Evolutionary conservation across 257 asterid species (phyloP), one percentile per base, ranked within the genome.

Genomic region (Fraxinus anomala): DNA sequence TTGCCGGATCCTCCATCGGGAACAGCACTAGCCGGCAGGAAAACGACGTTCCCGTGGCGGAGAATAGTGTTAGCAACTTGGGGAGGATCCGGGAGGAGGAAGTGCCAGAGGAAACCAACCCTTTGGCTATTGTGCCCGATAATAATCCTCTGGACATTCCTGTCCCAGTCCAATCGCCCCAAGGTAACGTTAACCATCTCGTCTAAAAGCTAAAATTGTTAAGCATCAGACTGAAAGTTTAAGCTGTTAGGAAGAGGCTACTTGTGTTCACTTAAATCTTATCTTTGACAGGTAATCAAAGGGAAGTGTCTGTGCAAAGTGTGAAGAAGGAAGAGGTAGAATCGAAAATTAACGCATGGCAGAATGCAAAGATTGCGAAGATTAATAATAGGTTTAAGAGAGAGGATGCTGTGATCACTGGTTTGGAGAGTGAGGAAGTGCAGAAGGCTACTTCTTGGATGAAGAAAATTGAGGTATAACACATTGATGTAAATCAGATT

Each of bases 301-400:
- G 79, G 0, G 91, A 85, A 39, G 72, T 87, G 40, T 83, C 94
- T 16, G 86, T 93, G 72, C 91, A 85, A 26, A 80, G 87, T 5
- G 99, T 92, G 88, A 95, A 93, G 91, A 93, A 85, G 47, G 99
- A 90, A 83, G 99, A 95, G 83, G 93, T 89, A 39, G 94, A 89
- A 4, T 19, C 97, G 65, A 95, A 92, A 97, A 95, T 95, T 3
- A 74, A 7, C 30, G 99, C 99, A 16, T 95, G 99, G 99, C 90
- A 95, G 40, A 89, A 87, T 42, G 96, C 98, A 5, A 90, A 95
- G 74, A 79, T 93, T 14, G 86, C 98, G 2, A 95, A 90, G 94
- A 76, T 95, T 44, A 93, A 95, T 33, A 95, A 95, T 51, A 87
- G 98, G 81, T 93, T 95, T 76, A 95, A 93, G 91, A 80, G 98